Percentiles rank a stretch among this genome's conserved stretches.
These are phyloP conservation scores for Wickerhamiella infanticola DNA, from an alignment of 1,139 yeast genomes.

Conservation along the genomic window DNA sequence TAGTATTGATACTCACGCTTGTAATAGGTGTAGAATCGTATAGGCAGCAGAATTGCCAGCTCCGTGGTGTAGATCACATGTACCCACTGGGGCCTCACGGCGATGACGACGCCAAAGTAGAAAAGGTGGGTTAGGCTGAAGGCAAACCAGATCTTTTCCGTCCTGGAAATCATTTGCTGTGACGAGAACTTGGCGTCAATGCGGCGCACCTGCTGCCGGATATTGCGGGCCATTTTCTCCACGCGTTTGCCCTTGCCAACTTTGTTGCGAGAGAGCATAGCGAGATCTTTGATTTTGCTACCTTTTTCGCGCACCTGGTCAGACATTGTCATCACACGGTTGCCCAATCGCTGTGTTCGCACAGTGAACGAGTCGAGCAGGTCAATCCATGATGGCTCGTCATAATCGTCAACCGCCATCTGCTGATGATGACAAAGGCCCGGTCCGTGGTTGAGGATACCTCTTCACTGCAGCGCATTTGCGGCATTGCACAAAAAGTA, in stretches of 20 bases:
- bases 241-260: constrained; percentile 19
- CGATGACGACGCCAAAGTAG: constrained; percentile 59
- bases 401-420: constrained; percentile 8
- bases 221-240: constrained; percentile 19
- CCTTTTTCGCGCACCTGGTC: constrained; percentile 18
- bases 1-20: constrained; percentile 70
- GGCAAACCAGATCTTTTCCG: constrained; percentile 76
- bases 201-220: constrained; percentile 31
- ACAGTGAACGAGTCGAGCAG: constrained; percentile 23
- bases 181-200: constrained; percentile 41
- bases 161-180: constrained; percentile 30
- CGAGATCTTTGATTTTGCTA: constrained; percentile 19
- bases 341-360: constrained; percentile 18
- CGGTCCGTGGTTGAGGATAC: constrained; percentile 19
- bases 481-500: constrained; percentile 23
- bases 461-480: constrained; percentile 26
- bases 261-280: constrained; percentile 18
- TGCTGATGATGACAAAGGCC: neutral
- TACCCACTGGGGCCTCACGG: constrained; percentile 59
- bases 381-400: constrained; percentile 21
- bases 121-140: constrained; percentile 55
- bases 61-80: constrained; percentile 60
- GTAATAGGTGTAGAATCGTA: constrained; percentile 69
- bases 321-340: constrained; percentile 11
- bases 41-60: constrained; percentile 57